Base-by-base conservation (phyloP, 305 asterid genomes). In the Solanum hybrid region DNA sequence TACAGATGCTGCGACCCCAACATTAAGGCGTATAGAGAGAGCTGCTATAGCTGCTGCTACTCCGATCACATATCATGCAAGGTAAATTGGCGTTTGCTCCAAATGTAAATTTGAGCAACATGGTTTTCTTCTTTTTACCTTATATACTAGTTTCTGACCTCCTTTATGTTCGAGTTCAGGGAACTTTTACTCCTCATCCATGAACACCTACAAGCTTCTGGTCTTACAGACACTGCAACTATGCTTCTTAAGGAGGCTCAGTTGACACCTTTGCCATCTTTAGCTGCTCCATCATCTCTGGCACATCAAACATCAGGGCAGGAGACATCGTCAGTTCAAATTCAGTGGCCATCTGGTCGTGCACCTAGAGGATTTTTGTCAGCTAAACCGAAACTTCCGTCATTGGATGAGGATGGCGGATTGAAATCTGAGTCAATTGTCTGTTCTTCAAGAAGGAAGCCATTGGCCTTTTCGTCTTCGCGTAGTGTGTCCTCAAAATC, bases 41-140 rank as follows among this genome's bases (percentile, higher is more conserved):
- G 99, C 98, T 93, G 99, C 99, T 89, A 96, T 98, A 90, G 99
- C 99, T 92, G 99, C 99, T 42, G 99, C 99, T 79, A 98, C 99
- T 90, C 99, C 99, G 77, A 96, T 98, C 90, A 95, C 99, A 89
- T 98, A 98, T 90, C 96, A 98, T 93, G 91, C 99, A 88, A 95
- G 98, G 99, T 95, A 94, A 71, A 86, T 90, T 85, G 76, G 36
- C 24, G 86, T 90, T 92, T 71, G 87, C 61, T 91, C 84, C 85
- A 40, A 69, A 37, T 36, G 79, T 13, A 29, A 29, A 34, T 91
- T 3, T 33, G 83, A 69, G 71, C 80, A 18, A 61, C 89, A 31
- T 83, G 80, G 33, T 28, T 10, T 75, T 75, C 37, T 64, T 90
- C 83, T 88, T 89, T 37, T 87, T 61, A 86, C 83, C 88, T 88